Evolutionary conservation across 495 filamentous ascomycete species (phyloP).

Genomic region (Penicillium paradoxum): DNA sequence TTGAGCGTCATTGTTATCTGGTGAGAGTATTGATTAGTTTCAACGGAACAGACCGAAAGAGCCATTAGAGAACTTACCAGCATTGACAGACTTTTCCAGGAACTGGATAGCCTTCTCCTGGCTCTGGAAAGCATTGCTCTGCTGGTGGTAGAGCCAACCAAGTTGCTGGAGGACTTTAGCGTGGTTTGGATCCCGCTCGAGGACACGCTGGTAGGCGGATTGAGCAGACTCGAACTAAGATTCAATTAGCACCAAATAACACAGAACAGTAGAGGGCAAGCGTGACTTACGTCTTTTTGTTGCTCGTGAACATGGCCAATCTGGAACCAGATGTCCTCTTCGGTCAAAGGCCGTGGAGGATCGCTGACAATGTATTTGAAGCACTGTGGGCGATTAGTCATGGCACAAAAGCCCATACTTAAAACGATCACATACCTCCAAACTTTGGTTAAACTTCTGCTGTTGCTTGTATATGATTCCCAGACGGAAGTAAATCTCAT

Average conservation of each 20-base stretch:
- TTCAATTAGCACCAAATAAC: constrained; percentile 17
- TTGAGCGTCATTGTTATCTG: constrained; percentile 90
- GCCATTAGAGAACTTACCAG: constrained; percentile 54
- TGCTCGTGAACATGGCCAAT: constrained; percentile 99
- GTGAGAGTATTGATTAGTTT: not conserved
- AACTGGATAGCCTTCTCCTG: constrained; percentile 97
- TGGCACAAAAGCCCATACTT: not conserved
- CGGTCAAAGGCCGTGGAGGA: constrained; percentile 86
- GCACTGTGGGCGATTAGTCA: constrained; percentile 53
- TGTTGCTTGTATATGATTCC: constrained; percentile 99
- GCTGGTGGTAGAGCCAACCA: constrained; percentile 96
- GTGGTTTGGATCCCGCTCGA: constrained; percentile 92
- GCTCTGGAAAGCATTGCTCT: constrained; percentile 80
- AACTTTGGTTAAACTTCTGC: constrained; percentile 84
- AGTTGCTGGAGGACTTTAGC: constrained; percentile 98
- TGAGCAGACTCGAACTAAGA: constrained; percentile 86
- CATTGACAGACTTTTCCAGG: constrained; percentile 91
- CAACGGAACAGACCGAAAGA: not conserved
- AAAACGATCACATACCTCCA: constrained; percentile 62
- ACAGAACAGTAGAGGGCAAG: not conserved
- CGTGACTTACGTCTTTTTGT: constrained; percentile 84
- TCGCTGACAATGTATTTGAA: constrained; percentile 97
- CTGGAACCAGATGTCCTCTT: constrained; percentile 99
- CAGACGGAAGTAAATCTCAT: constrained; percentile 97
- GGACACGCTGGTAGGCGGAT: constrained; percentile 82